Base-by-base conservation (phyloP, 805 yeast species). In the Kazachstania taianensis region DNA sequence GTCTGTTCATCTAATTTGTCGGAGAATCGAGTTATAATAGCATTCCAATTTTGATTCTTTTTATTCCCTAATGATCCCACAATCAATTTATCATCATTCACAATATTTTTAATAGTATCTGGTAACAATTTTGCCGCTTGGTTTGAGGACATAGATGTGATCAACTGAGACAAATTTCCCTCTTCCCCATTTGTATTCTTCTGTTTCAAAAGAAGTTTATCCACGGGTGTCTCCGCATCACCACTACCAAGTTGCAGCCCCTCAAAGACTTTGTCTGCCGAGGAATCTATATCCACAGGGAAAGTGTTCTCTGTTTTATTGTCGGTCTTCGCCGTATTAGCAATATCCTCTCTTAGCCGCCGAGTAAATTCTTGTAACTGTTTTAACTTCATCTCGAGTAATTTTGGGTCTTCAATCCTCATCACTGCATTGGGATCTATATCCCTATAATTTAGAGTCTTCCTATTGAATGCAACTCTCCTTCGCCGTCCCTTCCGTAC, bases 351-450 rank as follows among this genome's bases (percentile, higher is more conserved):
- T 15, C 13, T 26, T 26, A 43, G 8, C 26, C 33, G 49, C 28
- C 46, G 46, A 3, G 57, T 53, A 36, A 53, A 54, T 32, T 46
- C 53, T 22, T 48, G 49, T 24, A 56, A 30, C 23, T 54, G 57
- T 25, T 48, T 52, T 9, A 56, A 36, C 33, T 54, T 56, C 20
- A 45, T 44, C 15, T 48, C 49, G 23, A 55, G 25, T n/a, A 44
- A 41, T 27, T 44, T 43, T n/a, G 48, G 36, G 30, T 38, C 40
- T 12, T 36, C 33, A 3, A 39, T 35, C 6, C 20, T 18, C 41
- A 38, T 27, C 3, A 38, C 32, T 4, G 20, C 20, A 19, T 31
- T 30, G 8, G 43, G 38, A 25, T 39, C 40, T 28, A 47, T 30
- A 24, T 46, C 50, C 1, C 41, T 38, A 8, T 41, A 45, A 30